Evolutionary conservation across 805 yeast species (phyloP), one percentile per base, ranked within the genome.

Genomic region (Komagataella pseudopastoris): DNA sequence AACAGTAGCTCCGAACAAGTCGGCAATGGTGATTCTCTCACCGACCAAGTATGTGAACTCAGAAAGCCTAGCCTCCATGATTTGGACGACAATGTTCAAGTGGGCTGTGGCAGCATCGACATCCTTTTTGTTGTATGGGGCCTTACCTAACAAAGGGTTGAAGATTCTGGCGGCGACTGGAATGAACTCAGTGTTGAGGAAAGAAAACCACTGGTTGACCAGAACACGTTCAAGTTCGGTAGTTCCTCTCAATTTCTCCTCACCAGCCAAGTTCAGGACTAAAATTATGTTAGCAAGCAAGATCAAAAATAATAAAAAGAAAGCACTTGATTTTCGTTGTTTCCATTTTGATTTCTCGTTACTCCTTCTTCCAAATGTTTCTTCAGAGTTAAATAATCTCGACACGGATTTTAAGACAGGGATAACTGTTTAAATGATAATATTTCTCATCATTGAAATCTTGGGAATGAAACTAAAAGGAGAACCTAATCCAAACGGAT

Each of bases 41-140:
- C 75, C 75, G 55, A 71, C 76, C 61, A 73, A 65, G 67, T 65
- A 73, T 52, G 76, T 72, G 69, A 59, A 68, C 55, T 70, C 67
- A 51, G 60, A 54, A 53, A 73, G 63, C 67, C 74, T 70, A 46
- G 54, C 59, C 59, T 68, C 72, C 51, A 63, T 58, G 24, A 55
- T 47, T 23, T 39, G 49, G 6, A 55, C 53, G 47, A 50, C 44
- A 4, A 14, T 10, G 30, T 45, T 51, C 16, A 44, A 22, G 14
- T 14, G 12, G 14, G 10, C 51, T 24, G 18, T 49, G 49, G 61
- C 58, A 18, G 60, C 60, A 51, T 67, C 70, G 50, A 65, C 63
- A 23, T 56, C 62, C 71, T 81, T 83, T 79, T 85, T 85, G 84
- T 86, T 83, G 83, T 79, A 88, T 57, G 95, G 90, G 51, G 57